Percentiles rank a stretch among this genome's conserved stretches.
phyloP scores from a whole-genome alignment of 495 filamentous ascomycete genomes.

The Xylaria grammica region DNA sequence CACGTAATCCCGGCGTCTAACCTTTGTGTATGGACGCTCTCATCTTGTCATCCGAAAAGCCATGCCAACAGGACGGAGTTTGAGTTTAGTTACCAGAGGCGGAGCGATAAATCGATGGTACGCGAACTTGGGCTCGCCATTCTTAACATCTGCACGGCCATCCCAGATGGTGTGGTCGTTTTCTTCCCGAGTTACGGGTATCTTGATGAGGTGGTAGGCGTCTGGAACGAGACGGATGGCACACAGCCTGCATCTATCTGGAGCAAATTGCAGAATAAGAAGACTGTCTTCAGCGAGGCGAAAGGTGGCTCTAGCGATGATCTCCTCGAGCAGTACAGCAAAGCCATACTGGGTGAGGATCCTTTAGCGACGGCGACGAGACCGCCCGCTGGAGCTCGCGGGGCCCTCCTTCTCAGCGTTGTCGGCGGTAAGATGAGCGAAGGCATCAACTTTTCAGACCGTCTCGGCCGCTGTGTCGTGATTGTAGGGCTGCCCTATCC shows the following conservation, averaged over 20 bases:
- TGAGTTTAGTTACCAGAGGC: conserved; percentile 85
- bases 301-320: conserved; percentile 67
- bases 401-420: conserved; percentile 88
- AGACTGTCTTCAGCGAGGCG: conserved; percentile 70
- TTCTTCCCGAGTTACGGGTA: conserved; percentile 97
- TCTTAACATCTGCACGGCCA: conserved; percentile 68
- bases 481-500: conserved; percentile 93
- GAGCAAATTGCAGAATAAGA: conserved; percentile 62
- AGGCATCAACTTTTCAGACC: conserved; percentile 97
- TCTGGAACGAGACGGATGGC: conserved; percentile 62
- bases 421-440: conserved; percentile 94
- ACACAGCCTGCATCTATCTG: conserved; percentile 49
- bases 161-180: conserved; percentile 91
- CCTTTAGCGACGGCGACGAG: not conserved
- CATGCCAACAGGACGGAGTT: conserved; percentile 66
- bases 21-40: conserved; percentile 70
- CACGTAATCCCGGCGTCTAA: conserved; percentile 90
- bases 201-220: conserved; percentile 70
- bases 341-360: conserved; percentile 60
- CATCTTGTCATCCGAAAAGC: conserved; percentile 34
- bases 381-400: conserved; percentile 48
- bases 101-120: conserved; percentile 66
- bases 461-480: conserved; percentile 83
- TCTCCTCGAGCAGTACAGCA: conserved; percentile 71
- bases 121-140: conserved; percentile 75